Base-by-base conservation (phyloP, 805 yeast genomes). In the Ogataea paradorogensis region DNA sequence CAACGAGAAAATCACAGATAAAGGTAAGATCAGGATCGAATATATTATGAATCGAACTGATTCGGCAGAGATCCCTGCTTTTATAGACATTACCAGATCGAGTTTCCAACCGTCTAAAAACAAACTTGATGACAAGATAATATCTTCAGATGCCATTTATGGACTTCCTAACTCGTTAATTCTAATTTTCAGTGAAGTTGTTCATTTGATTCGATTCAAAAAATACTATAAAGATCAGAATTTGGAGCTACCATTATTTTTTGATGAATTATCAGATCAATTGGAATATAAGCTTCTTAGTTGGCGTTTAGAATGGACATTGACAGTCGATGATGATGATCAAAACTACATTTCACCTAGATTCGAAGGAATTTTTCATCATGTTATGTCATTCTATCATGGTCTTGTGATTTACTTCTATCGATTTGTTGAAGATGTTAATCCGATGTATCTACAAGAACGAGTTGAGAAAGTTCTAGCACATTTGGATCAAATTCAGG, bases 131-230 rank as follows among this genome's bases (percentile, higher is more conserved):
- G 78, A 75, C 52, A 76, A 77, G 46, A 69, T 75, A 38, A 70
- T 82, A 46, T 80, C 89, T 7, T 81, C 90, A 1, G 95, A 84
- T 59, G 85, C 90, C 0, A 66, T 87, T 35, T 87, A 85, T 57
- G 95, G 95, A 0, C 65, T 88, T 40, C 95, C 96, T 7, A 86
- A 84, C 53, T 83, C 95, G 2, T 65, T 88, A 30, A 81, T 86
- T 40, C 52, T 80, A 15, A 63, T 87, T 38, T 85, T 88, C 61
- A 75, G 84, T 42, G 86, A 83, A 46, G 80, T 84, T 11, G 87
- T 84, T 2, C 77, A 77, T 43, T 58, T 85, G 25, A 69, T 84
- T 13, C 69, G 90, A 37, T 74, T 78, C 43, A 82, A 79, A 42
- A 72, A 77, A 41, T 76, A 75, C 52, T 74, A 72, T 50, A 65